Evolutionary conservation across 106 monocot genomes (phyloP).

Genomic region (Dioscorea dumetorum): DNA sequence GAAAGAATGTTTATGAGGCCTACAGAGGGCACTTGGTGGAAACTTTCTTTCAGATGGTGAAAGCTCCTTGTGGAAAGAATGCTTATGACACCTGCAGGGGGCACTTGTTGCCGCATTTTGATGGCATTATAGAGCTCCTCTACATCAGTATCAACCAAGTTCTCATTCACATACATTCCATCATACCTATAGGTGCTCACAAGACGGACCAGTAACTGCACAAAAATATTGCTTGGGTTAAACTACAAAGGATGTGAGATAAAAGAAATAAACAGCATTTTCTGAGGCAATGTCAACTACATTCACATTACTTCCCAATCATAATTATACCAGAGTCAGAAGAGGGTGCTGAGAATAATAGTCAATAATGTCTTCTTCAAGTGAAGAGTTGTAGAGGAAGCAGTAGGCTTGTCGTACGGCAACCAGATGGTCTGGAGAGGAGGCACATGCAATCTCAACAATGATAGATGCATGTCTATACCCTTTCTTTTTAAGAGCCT

Average conservation of each 20-base stretch:
- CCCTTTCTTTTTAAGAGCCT: slow-evolving; percentile 38
- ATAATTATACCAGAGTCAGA: slow-evolving; percentile 18
- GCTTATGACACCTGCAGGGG: slow-evolving; percentile 25
- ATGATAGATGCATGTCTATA: slow-evolving; percentile 30
- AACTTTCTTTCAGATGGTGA: too few relatives aligned
- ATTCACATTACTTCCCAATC: background rate
- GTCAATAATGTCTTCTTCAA: slow-evolving; percentile 60
- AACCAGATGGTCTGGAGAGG: slow-evolving; percentile 57
- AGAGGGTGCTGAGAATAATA: slow-evolving; percentile 18
- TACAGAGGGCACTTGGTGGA: too few relatives aligned
- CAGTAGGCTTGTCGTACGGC: slow-evolving; percentile 56
- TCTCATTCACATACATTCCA: slow-evolving; percentile 33
- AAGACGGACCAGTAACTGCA: slow-evolving; percentile 48
- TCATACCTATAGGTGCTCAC: slow-evolving; percentile 50
- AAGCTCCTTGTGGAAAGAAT: too few relatives aligned
- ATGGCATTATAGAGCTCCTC: slow-evolving; percentile 32
- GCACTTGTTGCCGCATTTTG: slow-evolving; percentile 18
- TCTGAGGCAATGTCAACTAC: background rate
- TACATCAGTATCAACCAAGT: slow-evolving; percentile 39
- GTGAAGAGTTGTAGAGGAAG: slow-evolving; percentile 35
- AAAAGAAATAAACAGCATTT: background rate
- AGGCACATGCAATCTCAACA: slow-evolving; percentile 65
- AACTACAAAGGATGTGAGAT: background rate
- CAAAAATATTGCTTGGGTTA: background rate
- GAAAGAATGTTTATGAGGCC: slow-evolving; percentile 42